phyloP scores from a whole-genome alignment of 2,329 filamentous ascomycete genomes.

The Xylaria sp. region DNA sequence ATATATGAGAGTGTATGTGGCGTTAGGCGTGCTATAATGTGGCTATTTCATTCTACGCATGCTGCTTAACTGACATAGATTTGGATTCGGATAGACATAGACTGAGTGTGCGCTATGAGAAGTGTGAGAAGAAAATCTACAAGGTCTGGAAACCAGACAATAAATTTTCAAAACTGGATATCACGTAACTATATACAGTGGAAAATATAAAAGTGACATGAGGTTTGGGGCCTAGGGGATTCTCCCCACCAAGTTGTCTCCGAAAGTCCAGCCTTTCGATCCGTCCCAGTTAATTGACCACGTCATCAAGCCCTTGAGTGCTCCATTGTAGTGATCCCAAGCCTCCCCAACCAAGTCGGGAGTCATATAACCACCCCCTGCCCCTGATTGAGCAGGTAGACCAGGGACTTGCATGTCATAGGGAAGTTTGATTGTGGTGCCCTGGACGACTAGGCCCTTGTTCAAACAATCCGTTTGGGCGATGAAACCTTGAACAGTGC shows the following conservation, averaged over 20 bases:
- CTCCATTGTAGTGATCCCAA: constrained; percentile 48
- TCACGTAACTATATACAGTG: constrained; percentile 13
- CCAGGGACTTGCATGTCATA: constrained; percentile 52
- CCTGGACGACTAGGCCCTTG: constrained; percentile 47
- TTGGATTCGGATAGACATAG: no score
- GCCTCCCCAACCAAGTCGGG: constrained; percentile 46
- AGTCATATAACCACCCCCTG: constrained; percentile 50
- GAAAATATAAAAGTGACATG: background rate
- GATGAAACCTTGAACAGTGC: constrained; percentile 49
- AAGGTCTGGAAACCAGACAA: background rate
- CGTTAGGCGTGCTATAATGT: no score
- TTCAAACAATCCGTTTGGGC: constrained; percentile 52
- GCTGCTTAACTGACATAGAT: no score
- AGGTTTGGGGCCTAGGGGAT: constrained; percentile 22
- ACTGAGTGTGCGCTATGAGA: no score
- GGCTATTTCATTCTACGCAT: no score
- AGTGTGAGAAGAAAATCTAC: no score
- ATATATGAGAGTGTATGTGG: no score
- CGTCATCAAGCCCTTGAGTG: constrained; percentile 51
- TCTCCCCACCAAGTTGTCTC: constrained; percentile 47
- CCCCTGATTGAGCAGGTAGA: constrained; percentile 50
- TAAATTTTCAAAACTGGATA: background rate
- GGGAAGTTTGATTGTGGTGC: constrained; percentile 49
- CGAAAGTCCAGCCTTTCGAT: constrained; percentile 50
- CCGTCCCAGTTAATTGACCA: constrained; percentile 54